A percentile compares a stretch with the other conserved stretches of the same genome.
These are phyloP conservation scores for Teunomyces barrocoloradensis DNA, from an alignment of 805 yeast species.

Conservation along the genomic window DNA sequence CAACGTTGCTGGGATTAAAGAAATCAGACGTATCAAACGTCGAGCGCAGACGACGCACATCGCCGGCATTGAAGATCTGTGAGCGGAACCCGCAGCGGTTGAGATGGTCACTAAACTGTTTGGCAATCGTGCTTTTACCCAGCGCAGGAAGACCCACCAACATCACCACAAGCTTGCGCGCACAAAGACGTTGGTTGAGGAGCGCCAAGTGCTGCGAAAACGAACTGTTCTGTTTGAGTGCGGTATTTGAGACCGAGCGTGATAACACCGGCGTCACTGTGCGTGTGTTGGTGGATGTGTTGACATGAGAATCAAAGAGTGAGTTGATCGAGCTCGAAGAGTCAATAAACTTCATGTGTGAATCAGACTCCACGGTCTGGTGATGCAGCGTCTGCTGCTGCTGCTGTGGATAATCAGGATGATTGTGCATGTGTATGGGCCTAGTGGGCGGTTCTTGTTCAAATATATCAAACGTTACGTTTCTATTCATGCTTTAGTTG, in stretches of 20 bases:
- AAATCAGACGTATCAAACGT: constrained; percentile 32
- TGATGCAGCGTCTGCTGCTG: not conserved
- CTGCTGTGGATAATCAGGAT: not conserved
- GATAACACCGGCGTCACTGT: constrained; percentile 18
- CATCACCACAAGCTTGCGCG: constrained; percentile 24
- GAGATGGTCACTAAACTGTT: constrained; percentile 29
- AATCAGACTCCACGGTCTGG: not conserved
- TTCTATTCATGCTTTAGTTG: not conserved
- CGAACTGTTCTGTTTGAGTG: not conserved
- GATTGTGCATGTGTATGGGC: not conserved
- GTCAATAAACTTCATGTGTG: constrained; percentile 6
- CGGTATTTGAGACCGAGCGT: constrained; percentile 10
- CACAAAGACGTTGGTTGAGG: constrained; percentile 7
- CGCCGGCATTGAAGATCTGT: constrained; percentile 50
- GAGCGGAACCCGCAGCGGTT: constrained; percentile 21
- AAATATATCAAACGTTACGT: constrained; percentile 2
- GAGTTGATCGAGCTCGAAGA: constrained; percentile 29
- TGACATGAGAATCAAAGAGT: constrained; percentile 20
- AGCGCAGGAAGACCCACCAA: constrained; percentile 43
- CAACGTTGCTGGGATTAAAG: constrained; percentile 35
- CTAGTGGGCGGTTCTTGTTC: not conserved
- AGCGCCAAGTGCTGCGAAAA: not conserved
- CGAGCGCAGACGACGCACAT: constrained; percentile 40
- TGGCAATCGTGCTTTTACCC: constrained; percentile 40
- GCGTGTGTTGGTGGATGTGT: constrained; percentile 6